Evolutionary conservation across 2,329 filamentous ascomycete species (phyloP), one percentile per base, ranked within the genome.

Genomic region (Ustulina deusta): DNA sequence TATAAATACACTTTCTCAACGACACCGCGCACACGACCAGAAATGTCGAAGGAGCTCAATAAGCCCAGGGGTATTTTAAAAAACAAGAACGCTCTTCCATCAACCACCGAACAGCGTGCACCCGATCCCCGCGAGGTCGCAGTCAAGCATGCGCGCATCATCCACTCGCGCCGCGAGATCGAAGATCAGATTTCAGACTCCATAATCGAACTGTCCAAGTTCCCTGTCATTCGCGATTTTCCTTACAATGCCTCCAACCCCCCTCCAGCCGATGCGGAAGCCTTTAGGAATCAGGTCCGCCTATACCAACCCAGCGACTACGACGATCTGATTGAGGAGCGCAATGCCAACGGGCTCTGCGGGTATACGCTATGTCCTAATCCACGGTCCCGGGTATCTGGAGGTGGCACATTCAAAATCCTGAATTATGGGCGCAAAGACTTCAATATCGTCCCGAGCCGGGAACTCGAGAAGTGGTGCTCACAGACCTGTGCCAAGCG

Each of bases 291-390:
- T 3, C 86, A 88, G 40, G 82, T 98, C 27, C 82, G 86, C 10
- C 84, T 89, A 49, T 98, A 97, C 80, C 93, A 95, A 77, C 93
- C 94, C 0, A 86, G 87, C 61, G 95, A 99, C 82, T 97, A 97
- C 82, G 93, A 97, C 76, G 91, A 93, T 71, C 83, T 98, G 57
- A 90, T 97, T 68, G 87, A 91, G 71, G 96, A 99, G 83, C 92
- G 96, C 75, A 97, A 97, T 78, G 91, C 93, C 72, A 90, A 93
- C 73, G 88, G 86, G 49, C 85, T 88, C 22, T 99, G 96, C 81
- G 96, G 94, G 1, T 98, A 97, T 78, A 84, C 87, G 0, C 85
- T 98, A 32, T 99, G 96, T 79, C 81, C 88, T 0, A 85, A 85
- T 17, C 84, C 88, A n/a, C 89, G 89, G 44, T 83, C 85, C 36